phyloP scores from a whole-genome alignment of 345 rosid genomes.

The Cochlearia excelsa region DNA sequence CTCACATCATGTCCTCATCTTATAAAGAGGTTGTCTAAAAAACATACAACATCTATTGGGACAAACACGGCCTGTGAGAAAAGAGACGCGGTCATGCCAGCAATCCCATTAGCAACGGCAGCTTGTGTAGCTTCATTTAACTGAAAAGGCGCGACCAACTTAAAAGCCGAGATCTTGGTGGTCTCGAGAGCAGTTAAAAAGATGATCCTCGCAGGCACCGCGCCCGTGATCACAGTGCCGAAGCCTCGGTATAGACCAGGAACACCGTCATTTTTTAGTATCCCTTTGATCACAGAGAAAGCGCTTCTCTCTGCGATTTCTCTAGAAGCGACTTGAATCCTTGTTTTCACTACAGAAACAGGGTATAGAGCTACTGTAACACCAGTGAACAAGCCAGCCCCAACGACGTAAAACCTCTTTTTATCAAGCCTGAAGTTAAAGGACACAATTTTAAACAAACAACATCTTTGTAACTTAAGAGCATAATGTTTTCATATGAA shows the following conservation, averaged over 20 bases:
- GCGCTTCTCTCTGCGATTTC: conserved; percentile 73
- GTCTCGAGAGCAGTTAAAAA: conserved; percentile 90
- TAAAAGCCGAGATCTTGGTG: conserved; percentile 72
- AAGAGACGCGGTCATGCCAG: conserved; percentile 88
- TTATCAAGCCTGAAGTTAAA: conserved; percentile 78
- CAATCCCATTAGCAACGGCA: conserved; percentile 90
- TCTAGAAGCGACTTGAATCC: conserved; percentile 92
- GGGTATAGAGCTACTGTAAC: conserved; percentile 88
- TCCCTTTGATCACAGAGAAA: conserved; percentile 68
- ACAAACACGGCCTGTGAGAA: conserved; percentile 87
- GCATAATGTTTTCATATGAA: no score
- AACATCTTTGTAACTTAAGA: no score
- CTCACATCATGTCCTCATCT: background rate
- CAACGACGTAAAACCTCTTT: conserved; percentile 78
- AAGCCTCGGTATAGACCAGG: conserved; percentile 95
- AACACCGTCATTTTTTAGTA: conserved; percentile 75
- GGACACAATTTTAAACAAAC: no score
- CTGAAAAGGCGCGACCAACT: conserved; percentile 58
- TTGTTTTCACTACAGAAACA: conserved; percentile 82
- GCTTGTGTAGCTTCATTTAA: conserved; percentile 80
- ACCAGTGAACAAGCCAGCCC: conserved; percentile 97
- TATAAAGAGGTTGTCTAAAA: background rate
- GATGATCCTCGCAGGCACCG: conserved; percentile 83
- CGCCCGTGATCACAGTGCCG: conserved; percentile 93
- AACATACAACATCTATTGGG: conserved; percentile 90